Evolutionary conservation across 2,329 filamentous ascomycete genomes (phyloP).

Genomic region (Fusarium keratoplasticum): DNA sequence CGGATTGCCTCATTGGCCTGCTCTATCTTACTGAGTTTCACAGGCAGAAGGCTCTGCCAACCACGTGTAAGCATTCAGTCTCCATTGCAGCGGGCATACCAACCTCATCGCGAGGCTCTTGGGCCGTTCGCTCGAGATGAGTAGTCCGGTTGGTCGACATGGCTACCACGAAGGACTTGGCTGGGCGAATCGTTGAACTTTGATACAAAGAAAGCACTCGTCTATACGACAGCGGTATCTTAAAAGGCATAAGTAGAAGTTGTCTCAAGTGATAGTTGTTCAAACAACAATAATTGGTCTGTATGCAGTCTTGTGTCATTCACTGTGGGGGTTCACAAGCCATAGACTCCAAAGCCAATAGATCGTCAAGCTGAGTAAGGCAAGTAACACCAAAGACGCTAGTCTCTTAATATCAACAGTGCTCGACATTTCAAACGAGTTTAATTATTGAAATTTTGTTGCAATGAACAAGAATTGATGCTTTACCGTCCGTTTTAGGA

Average conservation of each 20-base stretch:
- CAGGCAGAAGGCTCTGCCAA: slow-evolving; percentile 65
- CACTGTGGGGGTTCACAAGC: slow-evolving; percentile 22
- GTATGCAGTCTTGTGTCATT: not conserved
- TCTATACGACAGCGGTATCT: not conserved
- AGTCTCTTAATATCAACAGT: not conserved
- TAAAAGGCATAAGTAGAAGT: slow-evolving; percentile 11
- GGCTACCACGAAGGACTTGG: not conserved
- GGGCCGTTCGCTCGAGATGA: slow-evolving; percentile 59
- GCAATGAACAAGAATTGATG: slow-evolving; percentile 27
- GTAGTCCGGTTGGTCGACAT: slow-evolving; percentile 35
- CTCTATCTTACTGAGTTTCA: slow-evolving; percentile 70
- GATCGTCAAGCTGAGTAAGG: slow-evolving; percentile 28
- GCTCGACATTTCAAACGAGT: slow-evolving; percentile 3
- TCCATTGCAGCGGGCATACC: not conserved
- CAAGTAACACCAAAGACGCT: not conserved
- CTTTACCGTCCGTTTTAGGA: slow-evolving; percentile 41
- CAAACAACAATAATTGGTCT: not conserved
- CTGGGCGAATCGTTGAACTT: not conserved
- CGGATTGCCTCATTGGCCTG: slow-evolving; percentile 75
- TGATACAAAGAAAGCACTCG: not conserved
- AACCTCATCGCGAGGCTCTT: slow-evolving; percentile 76
- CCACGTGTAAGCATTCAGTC: not conserved
- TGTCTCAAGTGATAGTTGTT: not conserved
- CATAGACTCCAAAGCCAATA: not conserved
- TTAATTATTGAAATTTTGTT: slow-evolving; percentile 19